These are phyloP conservation scores for Magnolia sinica DNA, from an alignment of 164 flowering plant genomes.

Conservation along the genomic window DNA sequence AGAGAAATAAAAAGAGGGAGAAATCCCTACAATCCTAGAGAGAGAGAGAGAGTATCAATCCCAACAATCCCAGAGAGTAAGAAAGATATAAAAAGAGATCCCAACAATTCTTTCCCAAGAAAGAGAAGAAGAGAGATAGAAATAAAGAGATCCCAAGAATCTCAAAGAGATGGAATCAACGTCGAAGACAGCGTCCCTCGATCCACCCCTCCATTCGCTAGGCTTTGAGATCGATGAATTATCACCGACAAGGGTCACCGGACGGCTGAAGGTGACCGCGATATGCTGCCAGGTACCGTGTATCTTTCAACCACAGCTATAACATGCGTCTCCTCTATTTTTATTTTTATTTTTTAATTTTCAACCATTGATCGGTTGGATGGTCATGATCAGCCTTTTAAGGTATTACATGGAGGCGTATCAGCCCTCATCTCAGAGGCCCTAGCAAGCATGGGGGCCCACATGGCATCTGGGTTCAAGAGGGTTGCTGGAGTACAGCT, in stretches of 20 bases:
- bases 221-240: constrained; percentile 62
- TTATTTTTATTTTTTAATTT: too few relatives aligned
- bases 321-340: background rate
- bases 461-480: constrained; percentile 67
- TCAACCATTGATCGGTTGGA: background rate
- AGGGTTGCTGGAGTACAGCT: constrained; percentile 87
- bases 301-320: background rate
- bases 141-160: background rate
- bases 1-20: too few relatives aligned
- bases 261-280: constrained; percentile 46
- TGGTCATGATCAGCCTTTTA: constrained; percentile 47
- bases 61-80: background rate
- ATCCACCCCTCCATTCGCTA: constrained; percentile 49
- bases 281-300: constrained; percentile 58
- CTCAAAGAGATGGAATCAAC: constrained; percentile 3
- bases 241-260: constrained; percentile 49
- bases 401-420: constrained; percentile 87
- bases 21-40: too few relatives aligned
- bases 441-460: constrained; percentile 86
- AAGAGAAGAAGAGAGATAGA: background rate
- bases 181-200: constrained; percentile 35
- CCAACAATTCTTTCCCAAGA: background rate
- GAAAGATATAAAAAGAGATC: background rate
- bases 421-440: constrained; percentile 83
- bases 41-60: too few relatives aligned